Evolutionary conservation across 768 basidiomycete species (phyloP).

Genomic region (Amanita rimosa): DNA sequence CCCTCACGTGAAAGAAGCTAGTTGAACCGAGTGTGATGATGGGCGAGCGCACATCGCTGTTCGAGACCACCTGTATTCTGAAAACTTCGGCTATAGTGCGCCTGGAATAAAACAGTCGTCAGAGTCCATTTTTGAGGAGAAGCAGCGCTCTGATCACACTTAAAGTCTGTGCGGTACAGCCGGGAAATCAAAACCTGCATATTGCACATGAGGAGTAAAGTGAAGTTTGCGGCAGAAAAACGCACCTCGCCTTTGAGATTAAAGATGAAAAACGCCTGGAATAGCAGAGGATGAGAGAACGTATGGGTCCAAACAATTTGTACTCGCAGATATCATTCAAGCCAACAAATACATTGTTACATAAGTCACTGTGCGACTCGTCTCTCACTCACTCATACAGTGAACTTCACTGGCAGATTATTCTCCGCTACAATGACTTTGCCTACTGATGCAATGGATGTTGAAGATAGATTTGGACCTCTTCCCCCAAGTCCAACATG

Average conservation of each 20-base stretch:
- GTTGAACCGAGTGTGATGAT: conserved; percentile 97
- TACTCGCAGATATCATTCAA: conserved; percentile 4
- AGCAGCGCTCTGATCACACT: conserved; percentile 39
- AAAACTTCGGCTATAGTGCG: conserved; percentile 97
- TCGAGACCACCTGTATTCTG: conserved; percentile 97
- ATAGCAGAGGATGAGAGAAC: neutral
- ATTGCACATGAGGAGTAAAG: neutral
- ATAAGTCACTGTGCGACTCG: too few relatives aligned
- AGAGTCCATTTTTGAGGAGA: conserved; percentile 4
- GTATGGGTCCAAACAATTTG: neutral
- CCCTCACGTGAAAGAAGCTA: conserved; percentile 95
- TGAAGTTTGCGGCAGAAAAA: conserved; percentile 5
- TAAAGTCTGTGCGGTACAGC: conserved; percentile 93
- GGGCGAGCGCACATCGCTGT: conserved; percentile 92
- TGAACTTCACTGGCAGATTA: too few relatives aligned
- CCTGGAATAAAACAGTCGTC: conserved; percentile 27
- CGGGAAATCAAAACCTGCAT: conserved; percentile 87
- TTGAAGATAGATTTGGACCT: too few relatives aligned
- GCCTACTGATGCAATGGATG: too few relatives aligned
- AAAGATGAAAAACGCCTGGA: conserved; percentile 95
- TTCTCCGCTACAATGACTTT: too few relatives aligned
- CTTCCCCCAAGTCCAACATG: too few relatives aligned
- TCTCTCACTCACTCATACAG: too few relatives aligned
- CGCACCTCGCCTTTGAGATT: conserved; percentile 97
- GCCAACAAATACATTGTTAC: too few relatives aligned